Evolutionary conservation across 495 filamentous ascomycete species (phyloP), one percentile per base, ranked within the genome.

Genomic region (Bacidia gigantensis): DNA sequence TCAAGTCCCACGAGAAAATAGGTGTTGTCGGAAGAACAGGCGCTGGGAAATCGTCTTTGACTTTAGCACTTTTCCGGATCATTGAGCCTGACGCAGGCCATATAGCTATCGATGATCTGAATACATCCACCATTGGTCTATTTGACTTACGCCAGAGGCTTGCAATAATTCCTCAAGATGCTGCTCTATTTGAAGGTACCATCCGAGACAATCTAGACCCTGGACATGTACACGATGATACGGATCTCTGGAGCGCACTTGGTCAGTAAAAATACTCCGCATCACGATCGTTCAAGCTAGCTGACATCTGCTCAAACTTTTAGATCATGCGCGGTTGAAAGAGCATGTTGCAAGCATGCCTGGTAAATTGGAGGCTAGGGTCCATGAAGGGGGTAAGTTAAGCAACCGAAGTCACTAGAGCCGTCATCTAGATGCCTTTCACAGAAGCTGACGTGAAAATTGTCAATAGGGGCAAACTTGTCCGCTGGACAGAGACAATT

Each of bases 161-260:
- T 35, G 89, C 93, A 40, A 99, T 99, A 66, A 99, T 99, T 59
- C 93, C 93, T 18, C 93, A 99, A 62, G 93, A 99, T 69, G 89
- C 93, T 46, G 89, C 90, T 59, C 78, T 99, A 59, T 99, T 99
- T 60, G 88, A 97, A 71, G 93, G 93, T 43, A 90, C 89, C 17
- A 75, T 99, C 56, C 78, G 93, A 60, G 93, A 97, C 66, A 99
- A 99, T 64, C 76, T 99, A 32, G 93, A 99, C 63, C 93, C 93
- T 29, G 85, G 84, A 32, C 83, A 93, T 67, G 87, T 89, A 48
- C 90, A 97, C 62, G 92, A 94, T 66, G 93, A 99, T 64, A 95
- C 89, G 11, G 93, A 96, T 63, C 79, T 99, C 14, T 99, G 93
- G 93, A 89, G 85, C 59, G 93, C 95, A 38, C 75, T 99, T 46